Percentiles rank a stretch among this genome's conserved stretches.
phyloP scores from a whole-genome alignment of 2,329 filamentous ascomycete genomes.

The Venturia effusa region DNA sequence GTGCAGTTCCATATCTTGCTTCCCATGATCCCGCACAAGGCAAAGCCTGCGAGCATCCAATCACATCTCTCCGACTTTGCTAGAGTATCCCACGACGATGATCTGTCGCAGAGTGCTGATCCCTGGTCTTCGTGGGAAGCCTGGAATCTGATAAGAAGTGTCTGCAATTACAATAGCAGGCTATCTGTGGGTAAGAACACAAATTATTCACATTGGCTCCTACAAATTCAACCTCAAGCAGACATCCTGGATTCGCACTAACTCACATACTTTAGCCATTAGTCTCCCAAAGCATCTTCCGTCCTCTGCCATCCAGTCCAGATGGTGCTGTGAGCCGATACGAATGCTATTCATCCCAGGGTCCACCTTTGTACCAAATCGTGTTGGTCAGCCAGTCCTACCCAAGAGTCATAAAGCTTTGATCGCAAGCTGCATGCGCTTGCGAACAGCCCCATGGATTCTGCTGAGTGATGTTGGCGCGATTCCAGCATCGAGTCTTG shows the following conservation, averaged over 20 bases:
- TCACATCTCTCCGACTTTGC: constrained; percentile 8
- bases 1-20: constrained; percentile 72
- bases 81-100: constrained; percentile 15
- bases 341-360: constrained; percentile 43
- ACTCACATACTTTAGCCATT: constrained; percentile 33
- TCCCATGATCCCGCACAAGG: constrained; percentile 54
- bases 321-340: constrained; percentile 55
- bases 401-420: constrained; percentile 47
- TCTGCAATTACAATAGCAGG: constrained; percentile 75
- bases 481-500: constrained; percentile 33
- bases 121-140: constrained; percentile 80
- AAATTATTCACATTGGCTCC: too few relatives aligned
- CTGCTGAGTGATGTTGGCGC: constrained; percentile 46
- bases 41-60: constrained; percentile 9
- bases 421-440: constrained; percentile 45
- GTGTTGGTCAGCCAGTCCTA: constrained; percentile 47
- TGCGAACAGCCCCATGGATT: constrained; percentile 49
- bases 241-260: neutral
- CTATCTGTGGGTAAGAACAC: constrained; percentile 78
- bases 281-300: constrained; percentile 50
- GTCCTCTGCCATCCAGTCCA: constrained; percentile 41
- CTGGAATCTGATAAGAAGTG: constrained; percentile 77
- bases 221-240: too few relatives aligned
- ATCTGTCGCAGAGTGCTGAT: constrained; percentile 41
- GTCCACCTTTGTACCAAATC: constrained; percentile 46